Evolutionary conservation across 202 grass and related monocot genomes (phyloP).

Genomic region (Eragrostis tef): DNA sequence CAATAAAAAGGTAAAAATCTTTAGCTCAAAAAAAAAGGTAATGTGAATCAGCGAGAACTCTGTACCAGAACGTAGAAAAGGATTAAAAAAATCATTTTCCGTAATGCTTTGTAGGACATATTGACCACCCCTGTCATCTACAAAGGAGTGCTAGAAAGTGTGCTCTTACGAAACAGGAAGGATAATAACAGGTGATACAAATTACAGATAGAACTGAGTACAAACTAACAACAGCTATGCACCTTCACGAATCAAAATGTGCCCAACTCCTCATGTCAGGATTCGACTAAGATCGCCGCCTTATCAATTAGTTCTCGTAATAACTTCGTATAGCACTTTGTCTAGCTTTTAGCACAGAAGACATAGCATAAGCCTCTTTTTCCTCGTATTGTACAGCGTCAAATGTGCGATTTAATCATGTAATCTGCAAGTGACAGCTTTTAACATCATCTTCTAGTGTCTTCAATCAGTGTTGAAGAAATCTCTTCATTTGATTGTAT

Average conservation of each 20-base stretch:
- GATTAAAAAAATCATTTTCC: conserved; percentile 16
- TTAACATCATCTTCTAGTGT: conserved; percentile 10
- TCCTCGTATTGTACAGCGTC: not conserved
- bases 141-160: conserved; percentile 23
- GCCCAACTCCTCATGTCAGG: conserved; percentile 46
- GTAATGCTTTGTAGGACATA: conserved; percentile 50
- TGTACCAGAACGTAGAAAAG: not conserved
- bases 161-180: conserved; percentile 31
- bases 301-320: conserved; percentile 57
- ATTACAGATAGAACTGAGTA: conserved; percentile 48
- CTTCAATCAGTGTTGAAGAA: not conserved
- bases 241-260: conserved; percentile 48
- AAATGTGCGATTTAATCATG: conserved; percentile 30
- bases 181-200: conserved; percentile 36
- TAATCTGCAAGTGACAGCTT: conserved; percentile 25
- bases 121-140: conserved; percentile 52
- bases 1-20: too few species aligned
- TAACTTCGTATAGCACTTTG: too few species aligned
- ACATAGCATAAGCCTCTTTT: conserved; percentile 21
- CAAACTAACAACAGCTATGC: conserved; percentile 53
- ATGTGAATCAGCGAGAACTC: too few species aligned
- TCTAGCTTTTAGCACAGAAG: conserved; percentile 43
- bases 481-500: not conserved
- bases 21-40: too few species aligned
- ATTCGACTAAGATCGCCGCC: not conserved